Base-by-base conservation (phyloP, 2,329 filamentous ascomycete species). In the Samsoniella hepiali region DNA sequence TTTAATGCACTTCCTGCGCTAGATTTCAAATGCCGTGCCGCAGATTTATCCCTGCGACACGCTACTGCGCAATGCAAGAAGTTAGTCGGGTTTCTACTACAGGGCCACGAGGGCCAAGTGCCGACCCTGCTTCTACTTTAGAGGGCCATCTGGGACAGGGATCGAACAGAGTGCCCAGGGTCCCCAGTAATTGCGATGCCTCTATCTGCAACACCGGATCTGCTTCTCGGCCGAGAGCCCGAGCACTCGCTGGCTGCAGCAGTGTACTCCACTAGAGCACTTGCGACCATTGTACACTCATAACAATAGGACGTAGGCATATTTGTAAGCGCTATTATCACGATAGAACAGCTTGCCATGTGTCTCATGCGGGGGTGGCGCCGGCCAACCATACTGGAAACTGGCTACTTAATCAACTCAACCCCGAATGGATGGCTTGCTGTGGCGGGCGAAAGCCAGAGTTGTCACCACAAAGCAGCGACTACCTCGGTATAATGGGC, bases 201-300 rank as follows among this genome's bases (percentile, higher is more conserved):
- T 38, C 15, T 15, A 13, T 40, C 11, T 40, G 32, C 9, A 13
- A 51, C 31, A n/a, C 17, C 51, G 29, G 51, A 15, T 15, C 29
- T 58, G 32, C 32, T 50, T 38, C 32, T 59, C 57, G 57, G 45
- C 55, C 55, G 55, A 58, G 55, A 45, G 31, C 29, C 55, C 55
- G 55, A 58, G 55, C 3, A 13, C 15, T 40, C 17, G 15, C 27
- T 49, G 7, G 29, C 13, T 10, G 11, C 22, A 1, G 22, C 22
- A 22, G 22, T 44, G 3, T 8, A 44, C 17, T 7, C 40, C 45
- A 27, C 27, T 5, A 6, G 3, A 49, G 45, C 27, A 13, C 13
- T 31, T 31, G 2, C n/a, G 5, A 40, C 13, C 15, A 49, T 13
- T 6, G 11, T 8, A 49, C 11, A 2, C 17, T 38, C 31, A 22